phyloP scores from a whole-genome alignment of 495 filamentous ascomycete species.

The Trichoderma gamsii region DNA sequence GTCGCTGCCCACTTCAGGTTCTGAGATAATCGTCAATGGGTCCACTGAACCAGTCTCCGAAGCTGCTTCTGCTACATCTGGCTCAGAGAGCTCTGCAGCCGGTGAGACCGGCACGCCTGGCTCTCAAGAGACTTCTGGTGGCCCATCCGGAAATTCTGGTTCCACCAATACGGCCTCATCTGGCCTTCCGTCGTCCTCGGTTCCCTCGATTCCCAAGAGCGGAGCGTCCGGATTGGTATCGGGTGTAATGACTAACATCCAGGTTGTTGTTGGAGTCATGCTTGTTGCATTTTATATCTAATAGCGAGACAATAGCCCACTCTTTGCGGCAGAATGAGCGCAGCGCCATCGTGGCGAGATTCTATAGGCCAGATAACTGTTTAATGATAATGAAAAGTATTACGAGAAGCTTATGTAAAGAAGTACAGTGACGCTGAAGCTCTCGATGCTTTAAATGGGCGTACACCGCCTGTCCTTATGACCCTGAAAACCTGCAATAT shows the following conservation, averaged over 20 bases:
- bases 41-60: neutral
- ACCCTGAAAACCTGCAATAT: no score
- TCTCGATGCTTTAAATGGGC: no score
- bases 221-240: neutral
- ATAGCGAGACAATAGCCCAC: neutral
- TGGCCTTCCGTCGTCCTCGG: neutral
- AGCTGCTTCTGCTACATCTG: neutral
- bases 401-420: neutral
- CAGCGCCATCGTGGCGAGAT: neutral
- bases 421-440: no score
- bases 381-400: slow-evolving; percentile 7
- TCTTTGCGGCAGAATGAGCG: neutral
- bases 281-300: slow-evolving; percentile 8
- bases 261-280: neutral
- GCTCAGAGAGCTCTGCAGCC: neutral
- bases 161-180: neutral
- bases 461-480: no score
- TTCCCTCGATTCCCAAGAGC: neutral
- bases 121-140: neutral
- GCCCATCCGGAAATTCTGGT: neutral
- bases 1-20: neutral
- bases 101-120: neutral
- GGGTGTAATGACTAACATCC: neutral
- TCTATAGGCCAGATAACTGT: neutral
- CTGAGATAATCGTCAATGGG: neutral